Percentiles rank a stretch among this genome's conserved stretches.
These are phyloP conservation scores for Annona cherimola DNA, from an alignment of 164 flowering plant genomes.

Conservation along the genomic window DNA sequence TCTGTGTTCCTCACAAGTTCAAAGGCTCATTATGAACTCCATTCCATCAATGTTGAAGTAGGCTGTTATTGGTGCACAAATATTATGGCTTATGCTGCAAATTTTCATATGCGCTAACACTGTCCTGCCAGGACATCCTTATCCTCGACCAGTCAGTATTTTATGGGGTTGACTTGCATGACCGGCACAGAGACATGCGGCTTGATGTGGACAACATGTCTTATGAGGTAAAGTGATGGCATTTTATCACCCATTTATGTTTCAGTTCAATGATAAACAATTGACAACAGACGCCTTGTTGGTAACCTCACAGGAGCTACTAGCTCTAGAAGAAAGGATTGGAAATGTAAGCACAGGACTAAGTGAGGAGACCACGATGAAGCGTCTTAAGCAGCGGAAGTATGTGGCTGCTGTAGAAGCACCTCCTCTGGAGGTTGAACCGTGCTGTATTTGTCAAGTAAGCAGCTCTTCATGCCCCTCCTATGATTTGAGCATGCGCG, in stretches of 20 bases:
- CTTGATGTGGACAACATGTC: conserved; percentile 98
- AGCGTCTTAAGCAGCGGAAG: conserved; percentile 45
- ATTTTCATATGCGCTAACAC: neutral
- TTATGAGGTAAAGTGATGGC: conserved; percentile 51
- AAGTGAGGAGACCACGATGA: conserved; percentile 49
- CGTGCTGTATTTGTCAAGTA: conserved; percentile 88
- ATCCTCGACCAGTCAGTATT: conserved; percentile 68
- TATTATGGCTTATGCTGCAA: neutral
- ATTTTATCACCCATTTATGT: neutral
- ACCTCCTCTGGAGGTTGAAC: conserved; percentile 38
- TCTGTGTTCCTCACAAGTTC: no score
- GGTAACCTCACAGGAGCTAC: conserved; percentile 46
- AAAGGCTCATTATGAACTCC: neutral
- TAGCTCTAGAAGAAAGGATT: conserved; percentile 83
- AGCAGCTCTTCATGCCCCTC: neutral
- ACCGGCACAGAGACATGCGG: conserved; percentile 92
- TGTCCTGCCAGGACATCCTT: conserved; percentile 61
- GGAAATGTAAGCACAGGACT: conserved; percentile 84
- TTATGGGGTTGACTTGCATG: conserved; percentile 70
- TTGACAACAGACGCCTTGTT: neutral
- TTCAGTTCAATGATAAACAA: neutral
- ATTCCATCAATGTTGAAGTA: neutral
- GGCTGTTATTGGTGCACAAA: neutral
- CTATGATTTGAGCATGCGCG: neutral
- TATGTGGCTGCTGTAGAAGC: conserved; percentile 16